These are phyloP conservation scores for Cucurbita maxima DNA, from an alignment of 306 rosid species.

Conservation along the genomic window DNA sequence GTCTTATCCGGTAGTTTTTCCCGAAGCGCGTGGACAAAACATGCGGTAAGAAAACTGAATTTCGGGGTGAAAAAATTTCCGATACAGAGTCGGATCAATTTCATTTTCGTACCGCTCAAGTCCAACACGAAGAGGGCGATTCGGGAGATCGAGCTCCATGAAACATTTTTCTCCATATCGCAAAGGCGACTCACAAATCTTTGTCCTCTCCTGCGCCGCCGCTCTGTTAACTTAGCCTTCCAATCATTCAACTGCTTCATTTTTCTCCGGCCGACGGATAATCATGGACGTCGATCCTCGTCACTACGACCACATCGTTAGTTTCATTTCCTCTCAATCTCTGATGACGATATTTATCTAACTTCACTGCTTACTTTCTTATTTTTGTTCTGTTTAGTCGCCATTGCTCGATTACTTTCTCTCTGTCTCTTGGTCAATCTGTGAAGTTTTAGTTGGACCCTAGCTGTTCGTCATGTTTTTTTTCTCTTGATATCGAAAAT, in stretches of 20 bases:
- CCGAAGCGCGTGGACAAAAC: background rate
- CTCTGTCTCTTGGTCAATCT: background rate
- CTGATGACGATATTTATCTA: background rate
- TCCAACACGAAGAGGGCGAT: background rate
- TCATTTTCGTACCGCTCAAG: background rate
- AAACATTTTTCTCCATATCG: background rate
- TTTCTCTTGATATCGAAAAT: background rate
- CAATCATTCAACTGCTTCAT: background rate
- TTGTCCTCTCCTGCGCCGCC: background rate
- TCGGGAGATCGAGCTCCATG: background rate
- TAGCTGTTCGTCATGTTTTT: background rate
- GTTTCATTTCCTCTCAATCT: slow-evolving; percentile 8
- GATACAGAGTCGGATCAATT: background rate
- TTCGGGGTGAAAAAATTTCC: background rate
- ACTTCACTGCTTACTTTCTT: background rate
- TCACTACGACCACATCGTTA: slow-evolving; percentile 51
- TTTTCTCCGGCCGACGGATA: slow-evolving; percentile 1
- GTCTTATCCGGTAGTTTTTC: background rate
- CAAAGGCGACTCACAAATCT: slow-evolving; percentile 1
- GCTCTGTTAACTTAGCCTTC: background rate
- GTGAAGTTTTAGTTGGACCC: background rate
- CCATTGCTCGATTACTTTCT: slow-evolving; percentile 1
- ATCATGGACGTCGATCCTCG: slow-evolving; percentile 81
- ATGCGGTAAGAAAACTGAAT: background rate
- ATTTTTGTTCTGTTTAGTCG: background rate